Evolutionary conservation across 2,329 filamentous ascomycete species (phyloP).

Genomic region (Fragosphaeria purpurea): DNA sequence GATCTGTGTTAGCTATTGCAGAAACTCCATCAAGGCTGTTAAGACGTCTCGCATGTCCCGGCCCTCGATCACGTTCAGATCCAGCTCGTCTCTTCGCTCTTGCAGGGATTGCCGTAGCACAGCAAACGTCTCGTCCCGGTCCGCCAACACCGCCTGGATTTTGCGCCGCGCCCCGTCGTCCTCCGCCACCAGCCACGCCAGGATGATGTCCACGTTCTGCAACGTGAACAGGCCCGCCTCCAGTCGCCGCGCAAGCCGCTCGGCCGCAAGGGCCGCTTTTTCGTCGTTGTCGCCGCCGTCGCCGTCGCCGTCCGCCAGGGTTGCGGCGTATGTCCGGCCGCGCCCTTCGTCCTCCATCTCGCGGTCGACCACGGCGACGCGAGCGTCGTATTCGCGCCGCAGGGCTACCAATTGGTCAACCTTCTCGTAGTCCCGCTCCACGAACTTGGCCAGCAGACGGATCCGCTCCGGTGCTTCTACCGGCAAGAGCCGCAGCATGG

Average conservation of each 20-base stretch:
- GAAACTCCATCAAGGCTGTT: constrained; percentile 39
- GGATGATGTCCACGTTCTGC: constrained; percentile 71
- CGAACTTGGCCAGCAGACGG: constrained; percentile 81
- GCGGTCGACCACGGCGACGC: constrained; percentile 52
- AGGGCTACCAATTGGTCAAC: constrained; percentile 60
- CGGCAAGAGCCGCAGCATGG: constrained; percentile 69
- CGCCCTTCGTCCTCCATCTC: constrained; percentile 38
- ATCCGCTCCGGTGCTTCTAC: constrained; percentile 70
- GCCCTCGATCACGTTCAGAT: constrained; percentile 41
- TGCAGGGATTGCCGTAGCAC: constrained; percentile 58
- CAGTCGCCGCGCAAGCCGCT: constrained; percentile 64
- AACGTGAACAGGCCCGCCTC: constrained; percentile 78
- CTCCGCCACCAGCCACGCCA: constrained; percentile 89
- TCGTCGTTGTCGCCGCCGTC: constrained; percentile 50
- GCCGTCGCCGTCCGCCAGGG: constrained; percentile 44
- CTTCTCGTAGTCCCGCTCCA: constrained; percentile 91
- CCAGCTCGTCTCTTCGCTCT: constrained; percentile 43
- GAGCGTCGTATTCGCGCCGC: constrained; percentile 57
- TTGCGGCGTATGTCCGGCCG: constrained; percentile 18
- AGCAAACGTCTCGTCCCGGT: constrained; percentile 55
- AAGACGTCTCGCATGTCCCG: constrained; percentile 50
- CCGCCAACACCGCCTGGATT: constrained; percentile 54
- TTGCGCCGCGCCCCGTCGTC: constrained; percentile 63
- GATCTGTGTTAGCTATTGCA: constrained; percentile 20
- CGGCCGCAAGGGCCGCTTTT: constrained; percentile 50